Base-by-base conservation (phyloP, 2,329 filamentous ascomycete species). In the Nigrospora osmanthi region DNA sequence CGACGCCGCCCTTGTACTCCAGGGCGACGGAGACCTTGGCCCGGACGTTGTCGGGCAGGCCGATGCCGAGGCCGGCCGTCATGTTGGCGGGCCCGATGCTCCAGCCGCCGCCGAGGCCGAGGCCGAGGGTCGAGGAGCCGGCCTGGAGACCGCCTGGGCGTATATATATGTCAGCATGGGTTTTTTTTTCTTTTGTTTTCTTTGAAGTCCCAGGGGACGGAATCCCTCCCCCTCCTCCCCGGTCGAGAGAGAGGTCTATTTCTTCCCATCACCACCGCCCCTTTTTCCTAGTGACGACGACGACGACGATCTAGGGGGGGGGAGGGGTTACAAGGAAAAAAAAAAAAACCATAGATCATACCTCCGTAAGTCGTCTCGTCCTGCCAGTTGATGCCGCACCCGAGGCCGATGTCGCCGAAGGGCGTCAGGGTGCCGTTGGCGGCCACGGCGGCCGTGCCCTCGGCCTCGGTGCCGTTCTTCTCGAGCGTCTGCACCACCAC, bases 81-180 rank as follows among this genome's bases (percentile, higher is more conserved):
- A 40, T 40, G 30, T 40, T 40, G 30, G 3, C 5, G 30, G 38
- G 16, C 15, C 30, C 31, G 38, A 40, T 40, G 30, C 15, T 40
- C 15, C 33, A 40, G n/a, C 38, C 30, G 38, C 38, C 38, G 30
- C 38, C 38, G 38, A 40, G 38, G 6, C 38, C 38, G 38, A 40
- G 33, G 6, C 38, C 38, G 38, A 40, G 33, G 6, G 38, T 16
- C 11, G 38, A 32, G n/a, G 38, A 40, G 9, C 38, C 38, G 38
- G 38, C 38, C 15, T 40, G 38, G 15, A 40, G 38, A 14, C 38
- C 38, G n/a, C 38, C 38, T 40, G 19, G 19, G 13, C 6, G n/a
- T n/a, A n/a, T 10, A 37, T 10, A 17, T 11, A 7, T 17, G 35
- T 14, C n/a, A 37, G 15, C 14, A 23, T n/a, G n/a, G n/a, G n/a